These are phyloP conservation scores for Thermothielavioides terrestris DNA, from an alignment of 495 filamentous ascomycete species.

Conservation along the genomic window DNA sequence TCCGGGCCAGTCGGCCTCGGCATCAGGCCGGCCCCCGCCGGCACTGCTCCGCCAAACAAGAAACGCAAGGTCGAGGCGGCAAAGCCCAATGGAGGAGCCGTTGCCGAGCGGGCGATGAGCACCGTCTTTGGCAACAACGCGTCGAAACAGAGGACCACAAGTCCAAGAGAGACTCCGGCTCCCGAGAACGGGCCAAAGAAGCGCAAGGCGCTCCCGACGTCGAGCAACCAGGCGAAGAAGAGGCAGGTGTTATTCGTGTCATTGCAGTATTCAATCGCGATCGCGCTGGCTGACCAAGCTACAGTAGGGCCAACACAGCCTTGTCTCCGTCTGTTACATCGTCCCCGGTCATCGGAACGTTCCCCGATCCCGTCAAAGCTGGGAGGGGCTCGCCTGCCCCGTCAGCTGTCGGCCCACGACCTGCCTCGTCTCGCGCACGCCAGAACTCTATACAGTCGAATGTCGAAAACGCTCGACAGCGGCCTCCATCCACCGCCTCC, in stretches of 20 bases:
- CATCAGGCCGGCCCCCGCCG: conserved; percentile 37
- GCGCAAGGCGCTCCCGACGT: conserved; percentile 59
- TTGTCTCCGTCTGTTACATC: conserved; percentile 64
- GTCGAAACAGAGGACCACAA: conserved; percentile 45
- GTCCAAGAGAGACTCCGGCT: conserved; percentile 52
- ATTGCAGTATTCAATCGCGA: too few species aligned
- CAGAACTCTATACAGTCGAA: conserved; percentile 54
- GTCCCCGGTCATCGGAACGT: conserved; percentile 59
- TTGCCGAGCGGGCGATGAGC: conserved; percentile 66
- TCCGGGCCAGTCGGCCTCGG: conserved; percentile 44
- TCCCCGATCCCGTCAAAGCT: conserved; percentile 41
- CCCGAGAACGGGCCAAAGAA: conserved; percentile 52
- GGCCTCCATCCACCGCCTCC: conserved; percentile 53
- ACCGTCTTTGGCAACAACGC: conserved; percentile 43
- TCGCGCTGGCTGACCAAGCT: conserved; percentile 8
- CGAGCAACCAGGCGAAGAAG: conserved; percentile 57
- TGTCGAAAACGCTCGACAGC: conserved; percentile 44
- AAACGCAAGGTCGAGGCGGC: conserved; percentile 71
- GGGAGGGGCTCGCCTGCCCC: conserved; percentile 36
- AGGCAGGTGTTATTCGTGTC: conserved; percentile 50
- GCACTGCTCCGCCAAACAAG: conserved; percentile 49
- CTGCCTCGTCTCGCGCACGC: conserved; percentile 57
- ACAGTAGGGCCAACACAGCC: conserved; percentile 27
- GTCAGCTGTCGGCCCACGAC: conserved; percentile 36
- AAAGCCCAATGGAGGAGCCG: conserved; percentile 42